phyloP scores from a whole-genome alignment of 306 rosid species.

The Cotoneaster glaucophyllus region DNA sequence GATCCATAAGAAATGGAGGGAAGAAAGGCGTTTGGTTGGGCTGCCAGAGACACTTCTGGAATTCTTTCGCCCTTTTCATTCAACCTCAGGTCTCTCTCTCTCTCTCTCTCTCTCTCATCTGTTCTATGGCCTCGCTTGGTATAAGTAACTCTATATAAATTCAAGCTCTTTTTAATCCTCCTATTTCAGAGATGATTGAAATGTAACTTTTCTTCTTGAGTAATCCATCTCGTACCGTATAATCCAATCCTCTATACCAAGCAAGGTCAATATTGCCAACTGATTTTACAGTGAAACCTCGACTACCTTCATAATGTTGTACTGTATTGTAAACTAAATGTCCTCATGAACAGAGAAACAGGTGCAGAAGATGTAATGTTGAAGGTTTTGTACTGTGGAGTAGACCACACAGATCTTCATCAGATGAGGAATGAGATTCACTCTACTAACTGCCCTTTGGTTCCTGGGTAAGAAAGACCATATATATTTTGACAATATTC shows the following conservation, averaged over 20 bases:
- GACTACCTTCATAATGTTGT: too few relatives aligned
- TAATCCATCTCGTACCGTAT: too few relatives aligned
- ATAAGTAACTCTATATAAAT: too few relatives aligned
- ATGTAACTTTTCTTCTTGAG: too few relatives aligned
- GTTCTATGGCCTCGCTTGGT: too few relatives aligned
- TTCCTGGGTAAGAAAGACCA: constrained; percentile 25
- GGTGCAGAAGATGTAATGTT: constrained; percentile 22
- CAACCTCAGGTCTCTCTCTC: constrained; percentile 25
- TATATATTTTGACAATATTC: background rate
- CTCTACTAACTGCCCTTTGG: constrained; percentile 23
- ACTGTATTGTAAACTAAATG: background rate
- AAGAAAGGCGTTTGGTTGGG: constrained; percentile 27
- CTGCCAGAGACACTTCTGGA: constrained; percentile 33
- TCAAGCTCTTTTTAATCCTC: too few relatives aligned
- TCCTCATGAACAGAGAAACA: constrained; percentile 11
- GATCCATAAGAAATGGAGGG: constrained; percentile 14
- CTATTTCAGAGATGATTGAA: too few relatives aligned
- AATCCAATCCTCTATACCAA: too few relatives aligned
- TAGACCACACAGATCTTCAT: constrained; percentile 38
- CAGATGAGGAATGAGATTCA: constrained; percentile 31
- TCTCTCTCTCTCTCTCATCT: background rate
- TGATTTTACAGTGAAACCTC: too few relatives aligned
- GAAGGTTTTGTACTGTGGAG: constrained; percentile 28
- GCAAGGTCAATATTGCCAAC: too few relatives aligned
- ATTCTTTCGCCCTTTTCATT: constrained; percentile 24